Conservation (phyloP, 371 early-diverging fungal species). For the Saksenaea vasiformis region DNA sequence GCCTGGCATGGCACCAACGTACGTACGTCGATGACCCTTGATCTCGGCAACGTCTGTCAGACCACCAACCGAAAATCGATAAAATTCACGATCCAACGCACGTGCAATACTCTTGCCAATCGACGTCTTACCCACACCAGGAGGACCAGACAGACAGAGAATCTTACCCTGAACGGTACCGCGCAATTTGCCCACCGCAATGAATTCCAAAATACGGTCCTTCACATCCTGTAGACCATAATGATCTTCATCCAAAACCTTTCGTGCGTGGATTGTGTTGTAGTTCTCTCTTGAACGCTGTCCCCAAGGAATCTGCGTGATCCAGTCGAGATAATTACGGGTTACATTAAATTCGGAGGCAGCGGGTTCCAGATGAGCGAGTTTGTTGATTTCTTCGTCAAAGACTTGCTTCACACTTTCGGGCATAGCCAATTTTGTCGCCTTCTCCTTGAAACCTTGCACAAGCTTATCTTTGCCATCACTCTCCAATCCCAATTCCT, state of each 20-base stretch:
- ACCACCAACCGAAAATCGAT: constrained; percentile 96
- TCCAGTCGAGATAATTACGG: constrained; percentile 96
- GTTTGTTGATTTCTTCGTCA: constrained; percentile 95
- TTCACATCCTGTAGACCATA: constrained; percentile 99
- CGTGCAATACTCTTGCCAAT: constrained; percentile 97
- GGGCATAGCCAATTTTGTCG: constrained; percentile 85
- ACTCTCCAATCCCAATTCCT: constrained; percentile 93
- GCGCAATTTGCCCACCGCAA: constrained; percentile 95
- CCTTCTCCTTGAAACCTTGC: constrained; percentile 88
- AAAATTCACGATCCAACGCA: constrained; percentile 92
- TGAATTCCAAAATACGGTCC: constrained; percentile 96
- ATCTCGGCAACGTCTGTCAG: constrained; percentile 97
- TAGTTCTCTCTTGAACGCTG: constrained; percentile 87
- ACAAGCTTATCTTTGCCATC: constrained; percentile 97
- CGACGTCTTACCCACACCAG: constrained; percentile 97
- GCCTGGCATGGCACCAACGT: constrained; percentile 99
- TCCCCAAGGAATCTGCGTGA: constrained; percentile 97
- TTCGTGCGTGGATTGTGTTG: constrained; percentile 78
- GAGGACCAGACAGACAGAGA: constrained; percentile 94
- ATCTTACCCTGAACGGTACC: constrained; percentile 97
- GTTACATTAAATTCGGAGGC: constrained; percentile 97
- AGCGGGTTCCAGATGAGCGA: constrained; percentile 93
- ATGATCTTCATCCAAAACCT: constrained; percentile 95
- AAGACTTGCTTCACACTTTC: constrained; percentile 89
- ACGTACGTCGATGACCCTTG: constrained; percentile 98